Percentiles rank a stretch among this genome's conserved stretches.
phyloP scores from a whole-genome alignment of 2,329 filamentous ascomycete species.

The Emergomyces orientalis region DNA sequence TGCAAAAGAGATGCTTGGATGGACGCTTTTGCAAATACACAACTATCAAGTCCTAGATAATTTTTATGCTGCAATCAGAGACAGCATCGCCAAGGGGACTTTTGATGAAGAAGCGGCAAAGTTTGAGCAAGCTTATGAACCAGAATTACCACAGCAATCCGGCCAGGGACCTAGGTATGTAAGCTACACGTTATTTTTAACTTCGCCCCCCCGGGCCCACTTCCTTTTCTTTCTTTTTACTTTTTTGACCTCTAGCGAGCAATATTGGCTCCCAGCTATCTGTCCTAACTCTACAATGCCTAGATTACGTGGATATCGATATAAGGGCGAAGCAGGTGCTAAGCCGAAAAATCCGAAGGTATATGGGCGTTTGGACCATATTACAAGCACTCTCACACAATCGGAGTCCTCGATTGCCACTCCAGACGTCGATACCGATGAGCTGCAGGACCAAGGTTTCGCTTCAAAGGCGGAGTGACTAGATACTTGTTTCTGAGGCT shows the following conservation, averaged over 20 bases:
- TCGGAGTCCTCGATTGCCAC: conserved; percentile 41
- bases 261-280: not conserved
- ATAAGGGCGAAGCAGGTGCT: conserved; percentile 57
- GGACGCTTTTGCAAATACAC: conserved; percentile 86
- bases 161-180: conserved; percentile 63
- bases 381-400: conserved; percentile 40
- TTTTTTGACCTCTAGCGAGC: not conserved
- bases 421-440: conserved; percentile 42
- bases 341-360: conserved; percentile 57
- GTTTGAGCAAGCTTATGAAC: conserved; percentile 62
- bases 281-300: not conserved
- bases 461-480: conserved; percentile 34
- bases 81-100: conserved; percentile 49
- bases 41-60: conserved; percentile 64
- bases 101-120: conserved; percentile 46
- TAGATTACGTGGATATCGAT: conserved; percentile 69
- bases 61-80: conserved; percentile 66
- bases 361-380: conserved; percentile 53
- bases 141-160: conserved; percentile 60
- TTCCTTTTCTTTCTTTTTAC: not conserved
- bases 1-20: conserved; percentile 93
- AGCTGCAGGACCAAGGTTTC: conserved; percentile 49
- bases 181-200: not conserved
- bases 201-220: not conserved
- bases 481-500: not conserved